Base-by-base conservation (phyloP, 805 yeast genomes). In the Pichia scutulata region DNA sequence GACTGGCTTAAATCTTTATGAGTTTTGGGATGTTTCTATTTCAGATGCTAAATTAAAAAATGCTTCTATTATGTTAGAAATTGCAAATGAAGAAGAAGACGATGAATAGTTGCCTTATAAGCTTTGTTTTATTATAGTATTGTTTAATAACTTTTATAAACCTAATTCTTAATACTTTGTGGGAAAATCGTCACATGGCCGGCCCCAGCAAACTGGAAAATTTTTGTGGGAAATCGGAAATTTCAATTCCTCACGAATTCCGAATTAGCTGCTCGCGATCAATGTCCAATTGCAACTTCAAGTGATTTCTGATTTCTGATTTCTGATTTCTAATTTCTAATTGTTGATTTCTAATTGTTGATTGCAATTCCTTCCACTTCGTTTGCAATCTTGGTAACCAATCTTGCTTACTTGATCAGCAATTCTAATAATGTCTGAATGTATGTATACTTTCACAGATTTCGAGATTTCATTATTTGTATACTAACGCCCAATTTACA, bases 41-140 rank as follows among this genome's bases (percentile, higher is more conserved):
- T 81, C 73, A 39, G 87, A 80, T 8, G 88, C 93, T 1, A 90
- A 89, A 1, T 74, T 93, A 55, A 79, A 81, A 60, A 93, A 89
- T 65, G 89, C 97, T 39, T 83, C 92, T 44, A 68, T 90, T 7
- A 67, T 88, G 44, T 71, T 89, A 33, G 97, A 90, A 55, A 61
- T 71, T 16, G 59, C 62, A 10, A 72, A 68, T 30, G 58, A 57
- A n/a, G 63, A 56, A 5, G 50, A 52, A 16, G 53, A 53, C 1
- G 44, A 48, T 14, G 43, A 41, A 21, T 30, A 48, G 25, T 10
- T 10, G 26, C 26, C n/a, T n/a, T n/a, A n/a, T n/a, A n/a, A n/a
- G n/a, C 28, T 9, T 8, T 10, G 8, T 26, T 26, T 8, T 9
- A 26, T 26, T 13, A 28, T 28, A 16, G 30, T 26, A 7, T 3